Base-by-base conservation (phyloP, 2,329 filamentous ascomycete genomes). In the Triangularia setosa region DNA sequence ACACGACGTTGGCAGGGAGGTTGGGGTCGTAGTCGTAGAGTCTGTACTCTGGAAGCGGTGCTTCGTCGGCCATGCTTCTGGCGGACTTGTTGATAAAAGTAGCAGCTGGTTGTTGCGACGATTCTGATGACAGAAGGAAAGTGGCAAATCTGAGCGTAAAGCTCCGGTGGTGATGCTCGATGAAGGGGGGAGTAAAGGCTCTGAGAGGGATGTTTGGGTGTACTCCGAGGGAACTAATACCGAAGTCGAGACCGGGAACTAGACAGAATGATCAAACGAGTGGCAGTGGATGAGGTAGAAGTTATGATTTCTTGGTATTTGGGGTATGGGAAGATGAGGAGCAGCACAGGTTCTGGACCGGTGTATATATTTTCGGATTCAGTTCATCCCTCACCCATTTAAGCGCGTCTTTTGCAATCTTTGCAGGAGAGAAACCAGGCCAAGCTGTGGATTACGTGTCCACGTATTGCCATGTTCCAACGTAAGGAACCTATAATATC, bases 1-100 rank as follows among this genome's bases (percentile, higher is more conserved):
- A 79, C 27, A 79, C 67, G 11, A 77, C 73, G 8, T 80, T 81
- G 18, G 77, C 77, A 1, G 74, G 73, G 9, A 77, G 64, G 5
- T 75, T 79, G 0, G 81, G 81, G 52, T 78, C 72, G 69, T 83
- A 83, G 25, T 78, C 78, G 69, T 83, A 84, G 30, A 48, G 18
- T 21, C 18, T 48, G 40, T 48, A 48, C 40, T 48, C 40, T 48
- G 40, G n/a, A 9, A 21, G n/a, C 9, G 7, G 16, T 9, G 5
- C 40, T 48, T 18, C 6, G 6, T 48, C 40, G 40, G 40, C n/a
- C 40, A 48, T 48, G n/a, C n/a, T 48, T 48, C 40, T 3, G 40
- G 5, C 11, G n/a, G n/a, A 21, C 7, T 48, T 12, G 35, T 8
- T 16, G 16, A 40, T 12, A 40, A 14, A 40, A 14, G 14, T 4